Evolutionary conservation across 495 filamentous ascomycete genomes (phyloP).

Genomic region (Penicillium pulvis): DNA sequence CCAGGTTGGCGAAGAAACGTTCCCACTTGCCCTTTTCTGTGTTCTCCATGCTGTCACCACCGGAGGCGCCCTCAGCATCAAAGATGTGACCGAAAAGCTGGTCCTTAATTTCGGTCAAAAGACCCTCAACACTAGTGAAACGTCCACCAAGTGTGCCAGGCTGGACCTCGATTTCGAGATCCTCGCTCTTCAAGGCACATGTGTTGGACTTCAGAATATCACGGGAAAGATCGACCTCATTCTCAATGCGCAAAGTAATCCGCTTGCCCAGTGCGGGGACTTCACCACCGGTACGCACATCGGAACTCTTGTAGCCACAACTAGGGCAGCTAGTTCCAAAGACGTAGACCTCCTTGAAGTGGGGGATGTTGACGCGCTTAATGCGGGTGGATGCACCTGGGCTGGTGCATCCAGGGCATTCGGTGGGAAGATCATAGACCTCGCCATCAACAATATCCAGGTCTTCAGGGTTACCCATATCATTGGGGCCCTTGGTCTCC

Average conservation of each 20-base stretch:
- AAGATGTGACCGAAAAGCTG: slow-evolving; percentile 86
- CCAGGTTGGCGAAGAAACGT: slow-evolving; percentile 74
- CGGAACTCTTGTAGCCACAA: slow-evolving; percentile 93
- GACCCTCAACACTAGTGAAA: slow-evolving; percentile 94
- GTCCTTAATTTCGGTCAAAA: slow-evolving; percentile 89
- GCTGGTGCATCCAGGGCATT: slow-evolving; percentile 82
- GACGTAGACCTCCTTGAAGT: slow-evolving; percentile 93
- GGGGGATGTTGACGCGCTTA: slow-evolving; percentile 92
- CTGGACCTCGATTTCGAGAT: slow-evolving; percentile 80
- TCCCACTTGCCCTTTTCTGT: slow-evolving; percentile 71
- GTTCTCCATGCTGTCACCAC: slow-evolving; percentile 73
- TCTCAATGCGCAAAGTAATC: slow-evolving; percentile 76
- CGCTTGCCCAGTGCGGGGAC: slow-evolving; percentile 84
- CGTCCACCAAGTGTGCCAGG: slow-evolving; percentile 93
- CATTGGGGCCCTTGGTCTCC: slow-evolving; percentile 23
- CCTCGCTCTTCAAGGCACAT: slow-evolving; percentile 79
- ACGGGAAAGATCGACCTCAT: slow-evolving; percentile 74
- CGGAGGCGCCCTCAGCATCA: slow-evolving; percentile 60
- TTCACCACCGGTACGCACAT: slow-evolving; percentile 94
- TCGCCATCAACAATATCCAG: slow-evolving; percentile 85
- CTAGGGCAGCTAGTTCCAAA: slow-evolving; percentile 85
- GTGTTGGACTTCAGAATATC: slow-evolving; percentile 98
- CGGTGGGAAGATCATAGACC: slow-evolving; percentile 85
- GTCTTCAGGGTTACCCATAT: slow-evolving; percentile 47
- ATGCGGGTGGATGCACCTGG: slow-evolving; percentile 4